phyloP scores from a whole-genome alignment of 192 early-diverging fungal species.

The Podila epicladia region DNA sequence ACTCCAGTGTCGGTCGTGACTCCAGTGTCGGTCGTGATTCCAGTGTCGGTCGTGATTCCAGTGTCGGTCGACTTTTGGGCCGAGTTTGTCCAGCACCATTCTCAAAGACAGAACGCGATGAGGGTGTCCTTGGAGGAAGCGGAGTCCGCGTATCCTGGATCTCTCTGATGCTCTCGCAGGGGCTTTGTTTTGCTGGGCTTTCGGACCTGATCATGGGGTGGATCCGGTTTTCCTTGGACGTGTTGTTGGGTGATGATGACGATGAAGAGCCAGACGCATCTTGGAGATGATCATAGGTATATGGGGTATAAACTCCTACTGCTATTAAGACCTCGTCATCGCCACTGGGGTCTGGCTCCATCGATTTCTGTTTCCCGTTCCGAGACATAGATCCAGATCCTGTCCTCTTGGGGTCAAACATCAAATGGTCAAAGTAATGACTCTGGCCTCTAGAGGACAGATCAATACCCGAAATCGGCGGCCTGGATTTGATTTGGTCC shows the following conservation, averaged over 20 bases:
- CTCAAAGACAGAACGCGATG: neutral
- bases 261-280: neutral
- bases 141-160: too few relatives aligned
- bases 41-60: too few relatives aligned
- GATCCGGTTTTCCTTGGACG: neutral
- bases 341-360: neutral
- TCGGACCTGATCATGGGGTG: conserved; percentile 11
- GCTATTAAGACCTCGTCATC: neutral
- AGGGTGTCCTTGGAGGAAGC: neutral
- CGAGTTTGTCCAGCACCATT: neutral
- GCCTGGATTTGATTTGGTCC: neutral
- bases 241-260: neutral
- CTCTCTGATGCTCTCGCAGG: too few relatives aligned
- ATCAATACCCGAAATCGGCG: neutral
- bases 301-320: conserved; percentile 25
- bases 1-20: too few relatives aligned
- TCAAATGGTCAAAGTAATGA: neutral
- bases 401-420: neutral
- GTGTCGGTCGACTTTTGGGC: neutral
- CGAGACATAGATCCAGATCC: too few relatives aligned
- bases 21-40: too few relatives aligned
- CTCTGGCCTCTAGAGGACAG: neutral
- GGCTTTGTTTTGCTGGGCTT: neutral
- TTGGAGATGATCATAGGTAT: neutral
- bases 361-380: neutral